Base-by-base conservation (phyloP, 495 filamentous ascomycete genomes). In the Niebla homalea region DNA sequence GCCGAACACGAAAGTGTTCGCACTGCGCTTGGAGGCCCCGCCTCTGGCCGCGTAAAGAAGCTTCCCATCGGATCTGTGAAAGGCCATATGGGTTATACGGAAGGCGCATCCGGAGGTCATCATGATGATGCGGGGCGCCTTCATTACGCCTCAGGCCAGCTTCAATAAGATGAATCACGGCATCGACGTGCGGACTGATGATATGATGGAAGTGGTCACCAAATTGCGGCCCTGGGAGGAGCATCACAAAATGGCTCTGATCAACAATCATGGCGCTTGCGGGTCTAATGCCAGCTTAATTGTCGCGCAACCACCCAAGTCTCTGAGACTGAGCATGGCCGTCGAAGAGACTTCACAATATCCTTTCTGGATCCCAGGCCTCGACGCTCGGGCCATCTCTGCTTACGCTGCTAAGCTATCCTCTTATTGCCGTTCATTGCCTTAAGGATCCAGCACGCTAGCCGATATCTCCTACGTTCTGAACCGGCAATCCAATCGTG, bases 1-100 rank as follows among this genome's bases (percentile, higher is more conserved):
- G 78, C 75, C 0, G 84, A 87, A 59, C 64, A 65, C 19, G 65
- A 64, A 8, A 68, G 72, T 52, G 69, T 72, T 63, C 66, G 62
- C 5, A 65, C 63, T 0, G 70, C 70, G 43, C 43, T 59, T 16
- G 50, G 75, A 74, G 48, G 70, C 76, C 20, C 87, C 87, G 52
- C 83, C 81, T 3, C 78, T 77, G 0, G 68, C n/a, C 16, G 29
- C 8, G 51, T 53, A 6, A 48, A 68, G 4, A 22, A 54, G 38
- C 26, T 71, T 5, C 23, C 54, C 39, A 29, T 71, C 2, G 63
- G 66, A 1, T 53, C 67, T 0, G 62, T 65, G 7, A 72, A 72
- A 43, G 52, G 62, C 0, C 70, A 71, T 47, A 51, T 71, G 18
- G 70, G 70, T 2, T 68, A 72, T 43, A 54, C 58, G 1, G 70